These are phyloP conservation scores for Candolleomyces efflorescens DNA, from an alignment of 768 basidiomycete genomes.

Conservation along the genomic window DNA sequence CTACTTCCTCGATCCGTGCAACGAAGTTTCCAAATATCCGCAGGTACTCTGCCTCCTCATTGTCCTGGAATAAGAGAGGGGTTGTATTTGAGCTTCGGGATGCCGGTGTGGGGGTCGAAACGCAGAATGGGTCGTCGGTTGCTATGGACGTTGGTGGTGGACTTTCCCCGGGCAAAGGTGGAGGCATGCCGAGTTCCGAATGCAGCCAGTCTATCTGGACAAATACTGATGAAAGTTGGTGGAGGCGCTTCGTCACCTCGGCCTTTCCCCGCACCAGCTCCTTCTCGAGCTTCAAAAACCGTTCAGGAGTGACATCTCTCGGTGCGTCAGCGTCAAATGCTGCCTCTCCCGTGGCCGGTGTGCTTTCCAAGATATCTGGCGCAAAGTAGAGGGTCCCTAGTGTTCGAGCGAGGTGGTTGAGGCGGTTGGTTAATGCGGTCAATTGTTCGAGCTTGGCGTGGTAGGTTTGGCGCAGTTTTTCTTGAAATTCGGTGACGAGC, in stretches of 20 bases:
- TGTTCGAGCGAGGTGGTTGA: slow-evolving; percentile 54
- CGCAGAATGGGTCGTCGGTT: slow-evolving; percentile 43
- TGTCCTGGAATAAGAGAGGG: slow-evolving; percentile 34
- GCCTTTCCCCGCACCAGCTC: slow-evolving; percentile 80
- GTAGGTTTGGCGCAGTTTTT: slow-evolving; percentile 79
- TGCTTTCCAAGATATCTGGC: slow-evolving; percentile 49
- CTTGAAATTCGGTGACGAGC: slow-evolving; percentile 64
- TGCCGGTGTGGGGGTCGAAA: slow-evolving; percentile 48
- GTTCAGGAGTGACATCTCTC: slow-evolving; percentile 75
- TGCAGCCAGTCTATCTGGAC: slow-evolving; percentile 81
- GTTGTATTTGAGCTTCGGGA: slow-evolving; percentile 33
- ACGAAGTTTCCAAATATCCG: slow-evolving; percentile 62
- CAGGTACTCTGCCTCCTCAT: slow-evolving; percentile 43
- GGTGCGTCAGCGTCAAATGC: slow-evolving; percentile 26
- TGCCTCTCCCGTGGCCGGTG: slow-evolving; percentile 32
- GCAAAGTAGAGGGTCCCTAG: slow-evolving; percentile 58
- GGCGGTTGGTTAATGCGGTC: slow-evolving; percentile 62
- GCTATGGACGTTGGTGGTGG: slow-evolving; percentile 27
- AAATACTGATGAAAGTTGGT: slow-evolving; percentile 58
- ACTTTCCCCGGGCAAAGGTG: slow-evolving; percentile 51
- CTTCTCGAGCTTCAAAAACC: slow-evolving; percentile 77
- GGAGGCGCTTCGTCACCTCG: slow-evolving; percentile 73
- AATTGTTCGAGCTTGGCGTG: slow-evolving; percentile 77
- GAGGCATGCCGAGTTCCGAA: slow-evolving; percentile 71
- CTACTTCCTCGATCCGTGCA: slow-evolving; percentile 52